Evolutionary conservation across 768 basidiomycete species (phyloP).

Genomic region (Termitomyces sp.): DNA sequence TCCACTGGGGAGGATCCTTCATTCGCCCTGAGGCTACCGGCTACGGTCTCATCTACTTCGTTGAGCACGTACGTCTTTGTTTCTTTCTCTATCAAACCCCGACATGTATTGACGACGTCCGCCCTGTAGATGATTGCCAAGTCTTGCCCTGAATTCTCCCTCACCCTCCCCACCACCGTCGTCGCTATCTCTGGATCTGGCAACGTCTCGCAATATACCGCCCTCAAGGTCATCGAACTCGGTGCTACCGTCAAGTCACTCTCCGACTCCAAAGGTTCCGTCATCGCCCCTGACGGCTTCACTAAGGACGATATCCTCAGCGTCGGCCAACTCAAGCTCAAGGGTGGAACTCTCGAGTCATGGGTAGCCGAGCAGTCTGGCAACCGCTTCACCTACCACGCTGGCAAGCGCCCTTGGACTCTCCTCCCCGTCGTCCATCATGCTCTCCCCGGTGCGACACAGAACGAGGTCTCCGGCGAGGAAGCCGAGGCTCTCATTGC

Average conservation of each 20-base stretch:
- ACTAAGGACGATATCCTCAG: conserved; percentile 50
- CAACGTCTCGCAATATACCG: conserved; percentile 75
- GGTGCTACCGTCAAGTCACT: conserved; percentile 69
- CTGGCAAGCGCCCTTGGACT: conserved; percentile 65
- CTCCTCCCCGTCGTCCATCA: conserved; percentile 60
- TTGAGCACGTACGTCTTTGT: conserved; percentile 52
- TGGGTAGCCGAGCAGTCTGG: conserved; percentile 25
- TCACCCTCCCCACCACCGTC: conserved; percentile 40
- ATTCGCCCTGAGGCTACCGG: conserved; percentile 75
- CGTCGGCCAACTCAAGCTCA: conserved; percentile 52
- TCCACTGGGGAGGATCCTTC: conserved; percentile 66
- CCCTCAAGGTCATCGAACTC: conserved; percentile 74
- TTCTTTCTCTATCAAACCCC: neutral
- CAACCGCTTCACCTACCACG: conserved; percentile 45
- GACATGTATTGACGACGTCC: neutral
- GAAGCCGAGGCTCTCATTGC: conserved; percentile 69
- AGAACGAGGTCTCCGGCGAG: conserved; percentile 66
- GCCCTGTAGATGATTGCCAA: conserved; percentile 50
- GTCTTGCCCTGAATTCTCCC: conserved; percentile 54
- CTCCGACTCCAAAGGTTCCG: conserved; percentile 71
- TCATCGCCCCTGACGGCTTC: conserved; percentile 59
- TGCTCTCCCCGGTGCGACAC: conserved; percentile 68
- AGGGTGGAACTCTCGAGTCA: conserved; percentile 43
- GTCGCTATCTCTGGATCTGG: conserved; percentile 65
- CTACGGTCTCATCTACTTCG: conserved; percentile 76